phyloP scores from a whole-genome alignment of 2,329 filamentous ascomycete genomes.

The Ophiostoma sp. region DNA sequence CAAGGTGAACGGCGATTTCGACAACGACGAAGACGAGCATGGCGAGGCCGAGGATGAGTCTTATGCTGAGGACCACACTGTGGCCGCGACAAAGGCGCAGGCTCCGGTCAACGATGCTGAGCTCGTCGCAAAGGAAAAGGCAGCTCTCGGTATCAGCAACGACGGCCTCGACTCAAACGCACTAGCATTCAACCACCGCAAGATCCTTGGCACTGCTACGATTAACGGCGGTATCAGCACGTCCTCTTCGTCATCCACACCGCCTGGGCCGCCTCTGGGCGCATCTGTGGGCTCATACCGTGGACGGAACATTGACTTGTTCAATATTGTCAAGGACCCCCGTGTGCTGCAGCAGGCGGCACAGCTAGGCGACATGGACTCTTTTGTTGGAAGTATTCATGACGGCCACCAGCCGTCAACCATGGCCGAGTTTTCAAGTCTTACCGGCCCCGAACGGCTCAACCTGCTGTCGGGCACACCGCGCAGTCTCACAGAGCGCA shows the following conservation, averaged over 20 bases:
- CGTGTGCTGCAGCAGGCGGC: conserved; percentile 37
- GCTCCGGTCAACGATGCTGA: conserved; percentile 11
- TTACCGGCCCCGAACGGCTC: conserved; percentile 16
- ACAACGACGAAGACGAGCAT: conserved; percentile 10
- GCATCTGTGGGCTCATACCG: conserved; percentile 38
- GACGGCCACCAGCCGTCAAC: conserved; percentile 27
- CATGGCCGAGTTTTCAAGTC: conserved; percentile 28
- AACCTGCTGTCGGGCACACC: conserved; percentile 28
- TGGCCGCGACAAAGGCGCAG: conserved; percentile 23
- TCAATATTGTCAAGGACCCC: conserved; percentile 37
- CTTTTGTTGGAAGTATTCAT: conserved; percentile 41
- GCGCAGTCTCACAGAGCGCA: conserved; percentile 34
- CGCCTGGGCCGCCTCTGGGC: conserved; percentile 26
- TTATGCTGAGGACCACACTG: not conserved
- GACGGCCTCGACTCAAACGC: conserved; percentile 13
- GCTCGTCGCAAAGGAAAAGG: conserved; percentile 9
- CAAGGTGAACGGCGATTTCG: conserved; percentile 16
- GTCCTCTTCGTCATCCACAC: not conserved
- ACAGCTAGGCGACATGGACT: conserved; percentile 35
- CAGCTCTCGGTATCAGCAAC: conserved; percentile 16
- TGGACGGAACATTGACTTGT: conserved; percentile 34
- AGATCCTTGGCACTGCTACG: not conserved
- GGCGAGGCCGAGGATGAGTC: not conserved
- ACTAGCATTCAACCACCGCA: conserved; percentile 17
- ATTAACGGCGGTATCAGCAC: not conserved